Evolutionary conservation across 495 filamentous ascomycete species (phyloP).

Genomic region (Penicillium herquei): DNA sequence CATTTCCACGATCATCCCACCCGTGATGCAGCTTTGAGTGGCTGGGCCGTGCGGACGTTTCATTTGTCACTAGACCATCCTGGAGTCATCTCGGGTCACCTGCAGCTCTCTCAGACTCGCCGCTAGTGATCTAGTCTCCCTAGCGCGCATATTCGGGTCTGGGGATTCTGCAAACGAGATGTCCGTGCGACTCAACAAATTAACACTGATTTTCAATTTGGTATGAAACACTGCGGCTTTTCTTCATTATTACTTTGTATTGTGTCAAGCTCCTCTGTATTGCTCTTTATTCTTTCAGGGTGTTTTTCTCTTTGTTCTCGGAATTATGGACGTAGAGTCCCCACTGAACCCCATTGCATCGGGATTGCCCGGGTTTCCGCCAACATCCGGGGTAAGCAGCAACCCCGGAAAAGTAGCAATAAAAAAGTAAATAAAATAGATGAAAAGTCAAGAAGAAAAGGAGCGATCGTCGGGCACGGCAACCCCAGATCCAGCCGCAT

Average conservation of each 20-base stretch:
- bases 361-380: constrained; percentile 4
- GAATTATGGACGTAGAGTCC: background rate
- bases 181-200: constrained; percentile 22
- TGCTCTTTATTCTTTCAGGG: background rate
- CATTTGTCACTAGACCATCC: constrained; percentile 23
- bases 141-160: constrained; percentile 22
- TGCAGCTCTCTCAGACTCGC: constrained; percentile 25
- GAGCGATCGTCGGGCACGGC: constrained; percentile 15
- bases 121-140: constrained; percentile 19
- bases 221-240: too few relatives aligned
- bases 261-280: too few relatives aligned
- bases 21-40: constrained; percentile 5
- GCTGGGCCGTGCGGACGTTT: constrained; percentile 16
- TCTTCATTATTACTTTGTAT: too few relatives aligned
- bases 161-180: constrained; percentile 33
- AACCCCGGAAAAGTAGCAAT: background rate
- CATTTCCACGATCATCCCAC: constrained; percentile 11
- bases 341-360: background rate
- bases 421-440: background rate
- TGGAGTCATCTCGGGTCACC: constrained; percentile 31
- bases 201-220: too few relatives aligned
- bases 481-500: constrained; percentile 22
- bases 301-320: background rate
- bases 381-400: constrained; percentile 4
- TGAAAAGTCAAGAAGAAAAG: background rate